Conservation (phyloP, 2,329 filamentous ascomycete species). For the Cladobotryum protrusum region DNA sequence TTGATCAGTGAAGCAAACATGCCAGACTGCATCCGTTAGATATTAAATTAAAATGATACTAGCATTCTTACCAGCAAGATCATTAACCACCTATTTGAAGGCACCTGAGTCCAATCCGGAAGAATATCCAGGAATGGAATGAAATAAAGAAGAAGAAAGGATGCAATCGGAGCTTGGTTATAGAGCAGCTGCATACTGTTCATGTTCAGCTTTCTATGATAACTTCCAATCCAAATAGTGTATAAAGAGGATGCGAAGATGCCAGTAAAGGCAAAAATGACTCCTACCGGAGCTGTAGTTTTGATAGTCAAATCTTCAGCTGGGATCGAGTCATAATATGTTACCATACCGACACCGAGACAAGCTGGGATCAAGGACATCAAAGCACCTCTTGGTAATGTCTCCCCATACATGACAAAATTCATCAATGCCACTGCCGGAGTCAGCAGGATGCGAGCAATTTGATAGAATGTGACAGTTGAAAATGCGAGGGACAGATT, state of each 20-base stretch:
- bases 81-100: conserved; percentile 48
- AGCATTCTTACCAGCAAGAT: conserved; percentile 46
- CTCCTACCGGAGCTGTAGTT: conserved; percentile 52
- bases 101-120: conserved; percentile 48
- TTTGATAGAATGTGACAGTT: conserved; percentile 64
- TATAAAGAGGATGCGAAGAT: conserved; percentile 62
- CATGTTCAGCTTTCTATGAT: conserved; percentile 59
- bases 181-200: conserved; percentile 63
- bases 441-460: conserved; percentile 60
- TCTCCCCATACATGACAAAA: conserved; percentile 52
- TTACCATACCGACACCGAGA: conserved; percentile 57
- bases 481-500: conserved; percentile 64
- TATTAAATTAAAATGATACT: neutral
- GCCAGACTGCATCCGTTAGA: conserved; percentile 43
- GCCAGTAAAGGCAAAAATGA: conserved; percentile 57
- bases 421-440: conserved; percentile 61
- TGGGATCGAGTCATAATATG: conserved; percentile 60
- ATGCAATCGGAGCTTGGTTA: conserved; percentile 60
- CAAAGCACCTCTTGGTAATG: conserved; percentile 48
- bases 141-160: conserved; percentile 56
- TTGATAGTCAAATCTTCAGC: conserved; percentile 41
- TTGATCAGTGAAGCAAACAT: conserved; percentile 60
- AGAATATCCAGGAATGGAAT: conserved; percentile 62
- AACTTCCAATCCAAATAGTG: conserved; percentile 62
- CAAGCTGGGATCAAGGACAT: conserved; percentile 55